Evolutionary conservation across 345 rosid species (phyloP).

Genomic region (Rhizophora mangle): DNA sequence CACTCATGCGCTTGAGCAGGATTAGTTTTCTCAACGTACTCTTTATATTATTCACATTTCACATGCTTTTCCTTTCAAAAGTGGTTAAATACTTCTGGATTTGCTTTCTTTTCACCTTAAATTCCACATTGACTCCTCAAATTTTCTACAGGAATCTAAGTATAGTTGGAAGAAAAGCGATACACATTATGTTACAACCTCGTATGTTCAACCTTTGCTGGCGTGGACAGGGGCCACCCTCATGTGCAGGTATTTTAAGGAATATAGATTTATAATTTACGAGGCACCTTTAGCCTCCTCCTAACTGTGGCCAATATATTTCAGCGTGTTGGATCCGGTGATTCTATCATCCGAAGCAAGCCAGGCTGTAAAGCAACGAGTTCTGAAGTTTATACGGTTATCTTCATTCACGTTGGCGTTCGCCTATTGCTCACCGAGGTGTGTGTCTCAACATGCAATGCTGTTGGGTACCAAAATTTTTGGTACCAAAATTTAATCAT

Average conservation of each 20-base stretch:
- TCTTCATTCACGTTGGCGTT: slow-evolving; percentile 72
- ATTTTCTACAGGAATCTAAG: slow-evolving; percentile 57
- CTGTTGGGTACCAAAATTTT: too few relatives aligned
- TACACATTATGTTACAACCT: slow-evolving; percentile 48
- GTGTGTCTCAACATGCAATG: too few relatives aligned
- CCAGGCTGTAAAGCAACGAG: slow-evolving; percentile 64
- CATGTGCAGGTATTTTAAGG: slow-evolving; percentile 56
- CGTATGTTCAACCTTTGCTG: slow-evolving; percentile 73
- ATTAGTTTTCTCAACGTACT: slow-evolving; percentile 46
- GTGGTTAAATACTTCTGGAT: too few relatives aligned
- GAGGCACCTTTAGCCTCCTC: slow-evolving; percentile 4
- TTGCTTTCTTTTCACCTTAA: background rate
- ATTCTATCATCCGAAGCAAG: slow-evolving; percentile 58
- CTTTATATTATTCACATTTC: background rate
- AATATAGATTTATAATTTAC: background rate
- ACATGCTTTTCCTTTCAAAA: background rate
- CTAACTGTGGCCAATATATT: slow-evolving; percentile 22
- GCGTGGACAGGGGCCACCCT: slow-evolving; percentile 69
- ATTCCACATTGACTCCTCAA: background rate
- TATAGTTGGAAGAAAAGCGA: slow-evolving; percentile 67
- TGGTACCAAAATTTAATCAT: too few relatives aligned
- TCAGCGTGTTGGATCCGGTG: slow-evolving; percentile 71
- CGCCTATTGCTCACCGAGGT: slow-evolving; percentile 75
- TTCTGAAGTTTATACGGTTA: slow-evolving; percentile 64
- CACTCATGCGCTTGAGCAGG: slow-evolving; percentile 54